phyloP scores from a whole-genome alignment of 2,329 filamentous ascomycete species.

The Fusarium compactum region DNA sequence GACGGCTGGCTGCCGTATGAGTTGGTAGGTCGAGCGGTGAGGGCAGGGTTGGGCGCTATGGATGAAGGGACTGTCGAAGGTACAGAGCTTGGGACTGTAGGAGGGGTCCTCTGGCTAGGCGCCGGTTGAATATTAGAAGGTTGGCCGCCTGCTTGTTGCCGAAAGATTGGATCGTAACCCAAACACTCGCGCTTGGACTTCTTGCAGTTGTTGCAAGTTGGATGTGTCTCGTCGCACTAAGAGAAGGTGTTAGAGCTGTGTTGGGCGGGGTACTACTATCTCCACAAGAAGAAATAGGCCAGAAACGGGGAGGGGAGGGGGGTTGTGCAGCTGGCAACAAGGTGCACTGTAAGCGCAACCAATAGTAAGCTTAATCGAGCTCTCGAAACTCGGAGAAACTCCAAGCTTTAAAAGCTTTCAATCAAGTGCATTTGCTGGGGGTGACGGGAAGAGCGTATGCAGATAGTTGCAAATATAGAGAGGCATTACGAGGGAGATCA shows the following conservation, averaged over 20 bases:
- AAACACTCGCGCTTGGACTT: constrained; percentile 90
- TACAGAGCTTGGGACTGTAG: constrained; percentile 50
- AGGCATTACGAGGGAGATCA: constrained; percentile 38
- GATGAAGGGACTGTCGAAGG: constrained; percentile 46
- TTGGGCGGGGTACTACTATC: constrained; percentile 34
- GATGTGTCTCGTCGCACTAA: constrained; percentile 93
- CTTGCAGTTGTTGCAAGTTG: constrained; percentile 89
- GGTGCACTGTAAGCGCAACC: constrained; percentile 24
- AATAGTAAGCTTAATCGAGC: constrained; percentile 35
- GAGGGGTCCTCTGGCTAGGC: constrained; percentile 50
- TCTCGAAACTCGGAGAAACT: constrained; percentile 20
- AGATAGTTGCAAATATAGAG: constrained; percentile 21
- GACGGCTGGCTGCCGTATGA: constrained; percentile 61
- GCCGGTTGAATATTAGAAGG: constrained; percentile 65
- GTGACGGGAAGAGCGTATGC: constrained; percentile 3
- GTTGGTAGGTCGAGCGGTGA: constrained; percentile 50
- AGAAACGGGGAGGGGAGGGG: constrained; percentile 8
- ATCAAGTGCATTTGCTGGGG: not conserved
- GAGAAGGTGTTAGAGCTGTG: constrained; percentile 46
- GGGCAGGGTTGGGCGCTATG: constrained; percentile 41
- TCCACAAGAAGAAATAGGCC: constrained; percentile 34
- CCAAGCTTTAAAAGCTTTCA: constrained; percentile 6
- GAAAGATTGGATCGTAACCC: constrained; percentile 90
- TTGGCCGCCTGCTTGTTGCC: constrained; percentile 79
- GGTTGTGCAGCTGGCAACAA: constrained; percentile 26